phyloP scores from a whole-genome alignment of 2,329 filamentous ascomycete species.

The Pseudocercospora fijiensis region DNA sequence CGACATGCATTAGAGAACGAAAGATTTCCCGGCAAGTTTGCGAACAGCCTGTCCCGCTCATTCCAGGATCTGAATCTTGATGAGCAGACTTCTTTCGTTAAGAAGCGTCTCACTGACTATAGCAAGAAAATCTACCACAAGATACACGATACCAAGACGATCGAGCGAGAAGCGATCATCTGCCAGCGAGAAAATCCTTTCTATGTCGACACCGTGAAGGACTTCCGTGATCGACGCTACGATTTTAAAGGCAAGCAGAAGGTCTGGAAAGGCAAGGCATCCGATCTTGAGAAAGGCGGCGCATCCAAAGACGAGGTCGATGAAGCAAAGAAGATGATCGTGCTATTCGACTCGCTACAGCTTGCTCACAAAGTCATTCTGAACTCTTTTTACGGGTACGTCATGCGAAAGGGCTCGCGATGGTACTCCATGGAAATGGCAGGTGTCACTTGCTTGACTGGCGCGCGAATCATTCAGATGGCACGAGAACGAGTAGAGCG shows the following conservation, averaged over 20 bases:
- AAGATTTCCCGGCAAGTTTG: conserved; percentile 76
- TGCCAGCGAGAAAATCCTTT: conserved; percentile 98
- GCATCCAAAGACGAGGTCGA: conserved; percentile 77
- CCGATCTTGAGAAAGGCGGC: conserved; percentile 77
- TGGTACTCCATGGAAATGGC: conserved; percentile 99
- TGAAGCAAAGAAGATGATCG: conserved; percentile 97
- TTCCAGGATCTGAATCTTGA: conserved; percentile 80
- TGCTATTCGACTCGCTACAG: conserved; percentile 92
- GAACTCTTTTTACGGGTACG: conserved; percentile 98
- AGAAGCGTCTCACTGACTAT: conserved; percentile 86
- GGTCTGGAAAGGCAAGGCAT: conserved; percentile 96
- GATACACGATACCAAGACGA: conserved; percentile 91
- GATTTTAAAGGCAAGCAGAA: conserved; percentile 99
- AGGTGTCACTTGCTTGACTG: conserved; percentile 93
- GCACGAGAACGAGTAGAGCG: conserved; percentile 90
- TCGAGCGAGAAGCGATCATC: conserved; percentile 93
- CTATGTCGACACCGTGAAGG: conserved; percentile 92
- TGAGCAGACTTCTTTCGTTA: conserved; percentile 76
- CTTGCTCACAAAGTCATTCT: conserved; percentile 98
- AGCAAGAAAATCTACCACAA: conserved; percentile 99
- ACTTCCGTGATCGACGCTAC: conserved; percentile 95
- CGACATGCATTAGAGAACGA: conserved; percentile 87
- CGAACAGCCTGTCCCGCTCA: conserved; percentile 66
- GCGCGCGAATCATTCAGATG: conserved; percentile 94
- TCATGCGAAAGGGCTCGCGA: conserved; percentile 97